These are phyloP conservation scores for Trichaptum fuscoviolaceum DNA, from an alignment of 768 basidiomycete genomes.

Conservation along the genomic window DNA sequence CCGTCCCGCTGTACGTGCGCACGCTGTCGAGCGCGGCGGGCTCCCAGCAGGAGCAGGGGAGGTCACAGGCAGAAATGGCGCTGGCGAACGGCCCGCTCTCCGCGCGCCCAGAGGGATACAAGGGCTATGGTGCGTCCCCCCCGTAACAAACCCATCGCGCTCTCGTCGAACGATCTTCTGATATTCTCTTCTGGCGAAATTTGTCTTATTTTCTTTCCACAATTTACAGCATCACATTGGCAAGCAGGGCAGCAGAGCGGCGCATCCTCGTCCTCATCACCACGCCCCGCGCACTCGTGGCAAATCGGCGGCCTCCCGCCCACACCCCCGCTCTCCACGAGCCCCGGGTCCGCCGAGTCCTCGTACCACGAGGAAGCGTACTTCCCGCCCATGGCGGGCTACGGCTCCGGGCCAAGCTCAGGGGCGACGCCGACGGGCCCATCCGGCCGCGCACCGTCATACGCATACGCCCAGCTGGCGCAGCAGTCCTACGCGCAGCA, in stretches of 20 bases:
- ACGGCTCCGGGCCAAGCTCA: not conserved
- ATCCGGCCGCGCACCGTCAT: not conserved
- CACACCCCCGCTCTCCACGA: not conserved
- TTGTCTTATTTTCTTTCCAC: not conserved
- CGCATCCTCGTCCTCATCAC: not conserved
- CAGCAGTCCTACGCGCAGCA: not conserved
- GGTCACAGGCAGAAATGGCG: not conserved
- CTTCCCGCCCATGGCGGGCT: not conserved
- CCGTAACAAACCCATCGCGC: not conserved
- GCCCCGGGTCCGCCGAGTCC: not conserved
- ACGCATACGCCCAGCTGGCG: not conserved
- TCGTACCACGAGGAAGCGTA: not conserved
- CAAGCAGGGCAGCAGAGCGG: not conserved
- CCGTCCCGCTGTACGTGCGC: constrained; percentile 4
- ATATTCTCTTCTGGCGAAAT: too few species aligned
- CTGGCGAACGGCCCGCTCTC: not conserved
- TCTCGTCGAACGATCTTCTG: not conserved
- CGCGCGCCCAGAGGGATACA: constrained; percentile 1
- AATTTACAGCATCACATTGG: not conserved
- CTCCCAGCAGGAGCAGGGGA: not conserved
- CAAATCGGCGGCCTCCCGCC: constrained; percentile 1
- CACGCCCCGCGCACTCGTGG: not conserved
- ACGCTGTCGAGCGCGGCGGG: not conserved
- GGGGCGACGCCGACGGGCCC: too few species aligned
- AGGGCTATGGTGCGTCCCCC: not conserved